Percentiles rank a stretch among this genome's conserved stretches.
These are phyloP conservation scores for Acanthamoeba divionensis DNA, from an alignment of 208 protist genomes.

Conservation along the genomic window DNA sequence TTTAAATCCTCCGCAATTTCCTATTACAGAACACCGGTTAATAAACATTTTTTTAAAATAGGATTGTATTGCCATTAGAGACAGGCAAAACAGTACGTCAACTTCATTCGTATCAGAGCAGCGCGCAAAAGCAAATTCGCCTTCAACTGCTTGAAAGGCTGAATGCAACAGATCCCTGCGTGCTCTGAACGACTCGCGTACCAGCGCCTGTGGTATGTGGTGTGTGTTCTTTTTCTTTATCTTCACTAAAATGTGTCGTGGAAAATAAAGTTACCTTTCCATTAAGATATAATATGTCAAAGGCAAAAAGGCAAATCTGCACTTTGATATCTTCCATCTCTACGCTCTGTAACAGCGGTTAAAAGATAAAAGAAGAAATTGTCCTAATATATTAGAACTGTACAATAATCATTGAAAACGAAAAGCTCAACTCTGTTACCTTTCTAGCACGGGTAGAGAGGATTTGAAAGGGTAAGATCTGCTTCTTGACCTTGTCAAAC, in stretches of 20 bases:
- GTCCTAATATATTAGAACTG: too few species aligned
- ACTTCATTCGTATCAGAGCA: constrained; percentile 84
- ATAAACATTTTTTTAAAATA: neutral
- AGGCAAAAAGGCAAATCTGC: constrained; percentile 96
- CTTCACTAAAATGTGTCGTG: neutral
- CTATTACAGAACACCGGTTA: neutral
- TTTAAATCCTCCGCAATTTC: constrained; percentile 93
- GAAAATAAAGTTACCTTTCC: constrained; percentile 70
- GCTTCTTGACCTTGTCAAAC: constrained; percentile 84
- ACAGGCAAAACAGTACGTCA: constrained; percentile 76
- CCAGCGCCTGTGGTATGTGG: constrained; percentile 50
- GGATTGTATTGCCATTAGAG: too few species aligned
- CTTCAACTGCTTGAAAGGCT: constrained; percentile 75
- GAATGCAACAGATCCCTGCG: constrained; percentile 86
- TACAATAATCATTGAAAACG: too few species aligned
- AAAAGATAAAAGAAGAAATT: neutral
- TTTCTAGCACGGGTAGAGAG: constrained; percentile 80
- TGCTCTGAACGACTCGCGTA: constrained; percentile 81
- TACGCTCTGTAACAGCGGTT: constrained; percentile 82
- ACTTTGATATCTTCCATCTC: constrained; percentile 89
- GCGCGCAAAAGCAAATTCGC: constrained; percentile 87
- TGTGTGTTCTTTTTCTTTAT: neutral
- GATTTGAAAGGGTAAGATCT: constrained; percentile 94
- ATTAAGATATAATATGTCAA: constrained; percentile 98
- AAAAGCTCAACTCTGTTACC: neutral